Conservation (phyloP, 1,284 basidiomycete genomes). For the Coniophora puteana region DNA sequence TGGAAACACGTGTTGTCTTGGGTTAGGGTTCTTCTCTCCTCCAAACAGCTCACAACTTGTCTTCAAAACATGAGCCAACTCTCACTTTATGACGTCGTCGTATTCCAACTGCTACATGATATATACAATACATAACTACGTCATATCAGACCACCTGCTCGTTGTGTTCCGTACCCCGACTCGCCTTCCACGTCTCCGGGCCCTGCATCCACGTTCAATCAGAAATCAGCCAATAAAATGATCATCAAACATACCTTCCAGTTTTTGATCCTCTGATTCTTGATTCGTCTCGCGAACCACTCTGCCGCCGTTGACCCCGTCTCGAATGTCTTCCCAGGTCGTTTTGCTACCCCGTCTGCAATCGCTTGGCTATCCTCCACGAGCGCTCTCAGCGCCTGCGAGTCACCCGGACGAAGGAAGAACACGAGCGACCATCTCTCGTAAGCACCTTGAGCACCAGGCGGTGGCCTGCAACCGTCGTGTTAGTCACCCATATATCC, state of each 20-base stretch:
- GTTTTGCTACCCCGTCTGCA: conserved; percentile 31
- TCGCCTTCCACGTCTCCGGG: conserved; percentile 31
- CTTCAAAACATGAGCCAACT: too few relatives aligned
- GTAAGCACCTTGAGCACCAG: conserved; percentile 38
- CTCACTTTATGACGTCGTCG: too few relatives aligned
- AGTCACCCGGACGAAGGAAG: conserved; percentile 59
- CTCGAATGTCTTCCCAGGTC: conserved; percentile 31
- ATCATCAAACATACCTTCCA: conserved; percentile 29
- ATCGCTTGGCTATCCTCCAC: conserved; percentile 48
- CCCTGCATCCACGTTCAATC: conserved; percentile 18
- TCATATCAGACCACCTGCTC: conserved; percentile 14
- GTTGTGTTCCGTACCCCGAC: conserved; percentile 31
- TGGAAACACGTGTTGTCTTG: conserved; percentile 7
- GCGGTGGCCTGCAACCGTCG: conserved; percentile 36
- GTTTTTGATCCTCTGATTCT: conserved; percentile 42
- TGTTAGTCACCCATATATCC: too few relatives aligned
- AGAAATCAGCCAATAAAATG: background rate
- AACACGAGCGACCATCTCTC: conserved; percentile 60
- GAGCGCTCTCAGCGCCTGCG: conserved; percentile 41
- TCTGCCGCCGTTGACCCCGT: conserved; percentile 41
- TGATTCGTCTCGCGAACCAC: conserved; percentile 47
- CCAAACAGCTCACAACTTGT: too few relatives aligned
- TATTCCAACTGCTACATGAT: too few relatives aligned
- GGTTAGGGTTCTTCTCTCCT: conserved; percentile 7
- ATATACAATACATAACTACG: too few relatives aligned